Evolutionary conservation across 768 basidiomycete genomes (phyloP).

Genomic region (Phylloporus rhodoxanthus): DNA sequence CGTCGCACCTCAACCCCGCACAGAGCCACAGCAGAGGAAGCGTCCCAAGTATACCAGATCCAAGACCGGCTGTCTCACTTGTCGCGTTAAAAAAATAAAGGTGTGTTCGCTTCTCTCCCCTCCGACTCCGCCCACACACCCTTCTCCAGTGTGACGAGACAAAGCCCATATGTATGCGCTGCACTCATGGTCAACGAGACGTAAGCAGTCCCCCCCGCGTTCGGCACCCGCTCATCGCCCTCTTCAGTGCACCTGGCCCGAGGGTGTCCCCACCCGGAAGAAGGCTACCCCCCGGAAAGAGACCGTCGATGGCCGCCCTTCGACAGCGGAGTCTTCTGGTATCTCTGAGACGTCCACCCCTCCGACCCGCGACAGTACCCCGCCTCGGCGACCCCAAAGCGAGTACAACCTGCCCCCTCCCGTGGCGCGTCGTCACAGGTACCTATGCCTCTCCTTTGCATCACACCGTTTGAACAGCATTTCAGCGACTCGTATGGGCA

Average conservation of each 20-base stretch:
- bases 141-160: constrained; percentile 76
- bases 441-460: not conserved
- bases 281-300: constrained; percentile 56
- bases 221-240: constrained; percentile 10
- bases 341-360: constrained; percentile 69
- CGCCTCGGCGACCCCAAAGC: constrained; percentile 46
- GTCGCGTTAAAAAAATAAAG: constrained; percentile 93
- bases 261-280: constrained; percentile 67
- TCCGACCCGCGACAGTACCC: constrained; percentile 61
- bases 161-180: constrained; percentile 83
- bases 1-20: constrained; percentile 42
- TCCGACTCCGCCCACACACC: constrained; percentile 1
- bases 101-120: constrained; percentile 35
- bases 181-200: constrained; percentile 79
- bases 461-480: constrained; percentile 4
- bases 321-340: constrained; percentile 71
- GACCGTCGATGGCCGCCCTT: constrained; percentile 56
- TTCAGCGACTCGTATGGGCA: constrained; percentile 43
- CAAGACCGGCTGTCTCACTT: constrained; percentile 92
- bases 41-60: constrained; percentile 91
- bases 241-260: constrained; percentile 76
- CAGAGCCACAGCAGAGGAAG: constrained; percentile 57
- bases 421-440: constrained; percentile 40
- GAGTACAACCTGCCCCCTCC: constrained; percentile 36
- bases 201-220: constrained; percentile 35